Percentiles rank a stretch among this genome's conserved stretches.
Conservation (phyloP, 2,329 filamentous ascomycete genomes). For the Ophiocordyceps camponoti-leonardi region DNA sequence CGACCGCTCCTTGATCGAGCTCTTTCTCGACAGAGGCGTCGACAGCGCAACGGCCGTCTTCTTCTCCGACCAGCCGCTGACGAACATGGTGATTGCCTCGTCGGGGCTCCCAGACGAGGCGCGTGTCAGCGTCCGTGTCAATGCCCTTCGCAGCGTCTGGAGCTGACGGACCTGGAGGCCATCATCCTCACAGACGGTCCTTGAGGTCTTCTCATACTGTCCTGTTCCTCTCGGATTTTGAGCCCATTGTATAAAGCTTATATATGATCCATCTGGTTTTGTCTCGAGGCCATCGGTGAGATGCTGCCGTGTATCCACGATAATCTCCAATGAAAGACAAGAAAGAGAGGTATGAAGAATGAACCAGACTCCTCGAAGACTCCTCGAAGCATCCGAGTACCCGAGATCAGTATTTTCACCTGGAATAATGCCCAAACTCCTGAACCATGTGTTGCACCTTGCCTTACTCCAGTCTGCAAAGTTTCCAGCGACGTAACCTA, state of each 20-base stretch:
- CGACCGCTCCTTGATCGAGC: constrained; percentile 18
- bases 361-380: not conserved
- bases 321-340: not conserved
- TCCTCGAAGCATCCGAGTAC: not conserved
- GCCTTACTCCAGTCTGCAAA: not conserved
- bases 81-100: constrained; percentile 6
- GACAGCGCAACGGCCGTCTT: constrained; percentile 15
- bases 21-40: constrained; percentile 16
- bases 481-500: not conserved
- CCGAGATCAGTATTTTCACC: not conserved
- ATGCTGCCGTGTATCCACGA: no score
- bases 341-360: not conserved
- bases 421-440: not conserved
- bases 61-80: constrained; percentile 12
- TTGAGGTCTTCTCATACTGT: no score
- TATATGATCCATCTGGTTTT: no score
- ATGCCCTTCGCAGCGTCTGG: constrained; percentile 12
- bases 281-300: no score
- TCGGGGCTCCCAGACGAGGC: constrained; percentile 6
- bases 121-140: constrained; percentile 8
- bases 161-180: not conserved
- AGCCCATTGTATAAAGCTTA: no score
- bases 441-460: not conserved
- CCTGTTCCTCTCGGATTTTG: no score
- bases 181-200: no score